Percentiles rank a stretch among this genome's conserved stretches.
Conservation (phyloP, 306 rosid genomes). For the Prunus salicina region DNA sequence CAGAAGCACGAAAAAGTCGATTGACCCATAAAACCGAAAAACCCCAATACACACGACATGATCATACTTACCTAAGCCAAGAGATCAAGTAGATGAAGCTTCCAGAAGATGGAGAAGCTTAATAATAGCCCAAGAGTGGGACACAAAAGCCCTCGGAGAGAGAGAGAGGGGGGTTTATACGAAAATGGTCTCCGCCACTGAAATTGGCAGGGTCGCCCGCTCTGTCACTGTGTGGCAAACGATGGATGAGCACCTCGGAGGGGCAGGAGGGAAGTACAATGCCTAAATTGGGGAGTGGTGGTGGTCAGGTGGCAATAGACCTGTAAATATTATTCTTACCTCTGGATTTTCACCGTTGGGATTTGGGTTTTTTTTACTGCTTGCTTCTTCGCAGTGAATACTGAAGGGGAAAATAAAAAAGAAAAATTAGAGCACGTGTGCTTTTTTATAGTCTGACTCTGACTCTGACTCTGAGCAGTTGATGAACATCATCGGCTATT, state of each 20-base stretch:
- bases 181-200: neutral
- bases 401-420: neutral
- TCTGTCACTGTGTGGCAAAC: conserved; percentile 22
- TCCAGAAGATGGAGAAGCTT: neutral
- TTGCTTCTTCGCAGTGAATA: neutral
- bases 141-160: neutral
- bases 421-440: neutral
- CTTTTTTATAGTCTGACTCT: too few species aligned
- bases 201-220: conserved; percentile 4
- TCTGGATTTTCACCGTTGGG: neutral
- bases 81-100: neutral
- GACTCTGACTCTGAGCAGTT: too few species aligned
- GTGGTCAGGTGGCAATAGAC: neutral
- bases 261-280: neutral
- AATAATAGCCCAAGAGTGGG: neutral
- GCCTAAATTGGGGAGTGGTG: conserved; percentile 2
- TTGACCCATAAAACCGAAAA: neutral
- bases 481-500: neutral
- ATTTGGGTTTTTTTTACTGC: neutral
- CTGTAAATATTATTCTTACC: neutral
- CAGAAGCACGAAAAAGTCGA: neutral
- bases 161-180: neutral
- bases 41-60: neutral
- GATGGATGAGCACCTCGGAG: neutral
- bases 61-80: conserved; percentile 5